These are phyloP conservation scores for Boletus edulis DNA, from an alignment of 768 basidiomycete genomes.

Conservation along the genomic window DNA sequence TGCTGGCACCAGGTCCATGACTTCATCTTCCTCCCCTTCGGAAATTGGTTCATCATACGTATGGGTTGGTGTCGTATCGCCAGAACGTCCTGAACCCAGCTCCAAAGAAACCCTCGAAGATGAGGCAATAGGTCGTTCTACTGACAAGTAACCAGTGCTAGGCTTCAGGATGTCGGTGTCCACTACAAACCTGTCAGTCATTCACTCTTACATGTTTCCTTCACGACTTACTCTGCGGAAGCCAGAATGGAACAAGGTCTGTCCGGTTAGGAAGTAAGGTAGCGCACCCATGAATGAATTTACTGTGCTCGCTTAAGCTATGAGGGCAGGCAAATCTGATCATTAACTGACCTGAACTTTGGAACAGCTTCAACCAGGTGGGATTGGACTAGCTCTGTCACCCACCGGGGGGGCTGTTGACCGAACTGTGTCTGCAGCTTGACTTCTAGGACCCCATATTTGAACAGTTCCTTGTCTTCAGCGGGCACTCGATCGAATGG, in stretches of 20 bases:
- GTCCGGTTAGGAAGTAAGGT: constrained; percentile 90
- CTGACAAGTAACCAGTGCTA: constrained; percentile 72
- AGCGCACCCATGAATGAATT: constrained; percentile 96
- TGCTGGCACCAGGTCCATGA: constrained; percentile 61
- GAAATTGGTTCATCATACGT: constrained; percentile 87
- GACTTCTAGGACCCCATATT: constrained; percentile 95
- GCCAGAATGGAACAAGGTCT: constrained; percentile 97
- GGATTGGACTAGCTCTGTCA: constrained; percentile 91
- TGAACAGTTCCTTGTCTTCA: constrained; percentile 92
- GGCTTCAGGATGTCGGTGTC: constrained; percentile 95
- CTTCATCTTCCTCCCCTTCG: constrained; percentile 93
- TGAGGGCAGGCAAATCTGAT: neutral
- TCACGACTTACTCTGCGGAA: constrained; percentile 75
- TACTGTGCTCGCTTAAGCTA: constrained; percentile 42
- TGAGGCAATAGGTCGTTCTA: constrained; percentile 64
- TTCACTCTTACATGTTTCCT: neutral
- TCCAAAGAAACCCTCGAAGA: constrained; percentile 49
- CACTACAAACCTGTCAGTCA: constrained; percentile 48
- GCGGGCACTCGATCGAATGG: constrained; percentile 76
- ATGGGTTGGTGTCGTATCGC: constrained; percentile 39
- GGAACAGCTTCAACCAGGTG: constrained; percentile 97
- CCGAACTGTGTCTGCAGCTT: constrained; percentile 96
- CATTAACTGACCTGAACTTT: constrained; percentile 75
- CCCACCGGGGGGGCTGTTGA: constrained; percentile 95
- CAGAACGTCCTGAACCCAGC: constrained; percentile 35